These are phyloP conservation scores for Didymella lethalis DNA, from an alignment of 2,329 filamentous ascomycete species.

Conservation along the genomic window DNA sequence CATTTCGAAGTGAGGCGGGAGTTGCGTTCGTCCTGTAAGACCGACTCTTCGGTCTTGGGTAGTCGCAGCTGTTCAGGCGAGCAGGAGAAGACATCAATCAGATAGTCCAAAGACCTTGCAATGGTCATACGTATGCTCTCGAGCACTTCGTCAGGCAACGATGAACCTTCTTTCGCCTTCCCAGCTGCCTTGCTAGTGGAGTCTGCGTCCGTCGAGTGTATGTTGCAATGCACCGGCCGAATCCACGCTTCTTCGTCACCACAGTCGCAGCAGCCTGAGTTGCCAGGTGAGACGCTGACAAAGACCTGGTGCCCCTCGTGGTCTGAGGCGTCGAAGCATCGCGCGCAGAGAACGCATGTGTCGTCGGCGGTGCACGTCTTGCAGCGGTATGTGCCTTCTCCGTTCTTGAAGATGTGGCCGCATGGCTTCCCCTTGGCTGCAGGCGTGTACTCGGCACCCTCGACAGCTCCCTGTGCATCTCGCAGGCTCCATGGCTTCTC, in stretches of 20 bases:
- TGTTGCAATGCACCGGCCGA: conserved; percentile 86
- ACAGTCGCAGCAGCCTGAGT: conserved; percentile 96
- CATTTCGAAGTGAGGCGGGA: conserved; percentile 80
- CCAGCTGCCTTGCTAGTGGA: conserved; percentile 55
- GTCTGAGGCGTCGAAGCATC: conserved; percentile 94
- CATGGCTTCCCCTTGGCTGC: conserved; percentile 91
- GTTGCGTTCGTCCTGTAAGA: conserved; percentile 79
- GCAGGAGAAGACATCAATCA: conserved; percentile 97
- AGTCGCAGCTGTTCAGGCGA: conserved; percentile 93
- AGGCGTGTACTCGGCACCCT: conserved; percentile 93
- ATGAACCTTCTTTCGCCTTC: conserved; percentile 63
- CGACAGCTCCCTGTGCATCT: conserved; percentile 88
- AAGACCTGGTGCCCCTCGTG: conserved; percentile 92
- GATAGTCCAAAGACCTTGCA: conserved; percentile 85
- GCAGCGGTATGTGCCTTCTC: conserved; percentile 93
- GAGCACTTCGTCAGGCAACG: conserved; percentile 76
- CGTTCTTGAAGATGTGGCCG: conserved; percentile 94
- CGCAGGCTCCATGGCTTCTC: conserved; percentile 75
- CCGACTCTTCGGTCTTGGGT: conserved; percentile 81
- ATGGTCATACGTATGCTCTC: conserved; percentile 86
- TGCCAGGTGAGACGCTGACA: conserved; percentile 85
- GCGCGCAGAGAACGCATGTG: conserved; percentile 91
- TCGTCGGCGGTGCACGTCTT: conserved; percentile 94
- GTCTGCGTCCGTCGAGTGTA: conserved; percentile 72
- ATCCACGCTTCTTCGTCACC: conserved; percentile 96